phyloP scores from a whole-genome alignment of 2,329 filamentous ascomycete genomes.

The Penicillium brasilianum region DNA sequence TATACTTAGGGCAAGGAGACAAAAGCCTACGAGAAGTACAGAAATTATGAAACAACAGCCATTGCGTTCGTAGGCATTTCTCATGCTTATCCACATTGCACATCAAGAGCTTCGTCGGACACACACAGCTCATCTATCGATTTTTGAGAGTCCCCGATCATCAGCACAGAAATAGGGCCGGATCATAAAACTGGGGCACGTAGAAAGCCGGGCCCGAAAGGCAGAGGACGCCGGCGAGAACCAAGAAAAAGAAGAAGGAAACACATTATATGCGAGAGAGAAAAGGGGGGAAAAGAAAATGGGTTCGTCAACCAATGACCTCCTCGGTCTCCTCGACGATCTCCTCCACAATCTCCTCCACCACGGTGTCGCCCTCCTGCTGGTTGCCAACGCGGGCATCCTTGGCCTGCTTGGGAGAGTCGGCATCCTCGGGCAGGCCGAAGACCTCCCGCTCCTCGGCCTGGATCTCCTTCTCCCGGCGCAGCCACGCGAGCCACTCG shows the following conservation, averaged over 20 bases:
- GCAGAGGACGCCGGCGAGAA: conserved; percentile 32
- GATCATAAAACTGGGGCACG: conserved; percentile 37
- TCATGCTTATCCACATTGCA: conserved; percentile 39
- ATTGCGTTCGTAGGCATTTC: conserved; percentile 35
- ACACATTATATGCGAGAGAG: conserved; percentile 40
- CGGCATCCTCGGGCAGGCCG: conserved; percentile 69
- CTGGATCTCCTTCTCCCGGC: conserved; percentile 72
- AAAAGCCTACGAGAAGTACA: neutral
- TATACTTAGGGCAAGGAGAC: conserved; percentile 17
- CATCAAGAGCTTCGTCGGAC: conserved; percentile 31
- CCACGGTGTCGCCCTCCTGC: conserved; percentile 73
- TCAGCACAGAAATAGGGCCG: conserved; percentile 28
- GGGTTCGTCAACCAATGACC: conserved; percentile 55
- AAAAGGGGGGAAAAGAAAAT: conserved; percentile 18
- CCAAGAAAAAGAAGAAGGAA: conserved; percentile 34
- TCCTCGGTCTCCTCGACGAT: conserved; percentile 85
- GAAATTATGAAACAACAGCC: conserved; percentile 13
- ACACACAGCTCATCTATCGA: conserved; percentile 33
- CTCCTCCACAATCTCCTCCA: conserved; percentile 89
- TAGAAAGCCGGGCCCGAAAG: conserved; percentile 31
- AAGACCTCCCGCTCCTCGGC: conserved; percentile 70
- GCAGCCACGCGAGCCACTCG: conserved; percentile 89
- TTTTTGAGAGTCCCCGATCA: conserved; percentile 35
- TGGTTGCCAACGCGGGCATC: conserved; percentile 61
- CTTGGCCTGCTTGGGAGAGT: conserved; percentile 60